A percentile compares a stretch with the other conserved stretches of the same genome.
These are phyloP conservation scores for Panaeolus cyanescens DNA, from an alignment of 768 basidiomycete genomes.

Conservation along the genomic window DNA sequence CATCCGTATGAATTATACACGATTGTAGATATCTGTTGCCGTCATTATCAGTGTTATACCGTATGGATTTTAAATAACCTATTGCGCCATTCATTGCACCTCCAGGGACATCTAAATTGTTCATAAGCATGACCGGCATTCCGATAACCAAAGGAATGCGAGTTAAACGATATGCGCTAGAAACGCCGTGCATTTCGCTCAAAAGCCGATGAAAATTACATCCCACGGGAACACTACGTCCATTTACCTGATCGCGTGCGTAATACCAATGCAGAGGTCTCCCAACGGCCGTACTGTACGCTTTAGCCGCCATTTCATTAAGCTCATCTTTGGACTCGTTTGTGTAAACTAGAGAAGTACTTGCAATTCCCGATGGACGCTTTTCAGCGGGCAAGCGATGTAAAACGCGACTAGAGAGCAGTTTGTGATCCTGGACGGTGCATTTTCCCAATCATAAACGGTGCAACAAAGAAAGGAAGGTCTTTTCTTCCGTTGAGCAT, in stretches of 20 bases:
- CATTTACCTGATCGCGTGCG: conserved; percentile 20
- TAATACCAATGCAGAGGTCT: conserved; percentile 28
- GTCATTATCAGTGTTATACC: conserved; percentile 17
- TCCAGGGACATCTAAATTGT: conserved; percentile 38
- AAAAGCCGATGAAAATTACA: conserved; percentile 10
- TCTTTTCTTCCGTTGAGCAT: conserved; percentile 14
- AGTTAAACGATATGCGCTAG: conserved; percentile 29
- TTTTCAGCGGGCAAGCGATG: not conserved
- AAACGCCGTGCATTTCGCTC: conserved; percentile 18
- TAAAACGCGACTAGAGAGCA: conserved; percentile 19
- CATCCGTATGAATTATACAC: no score
- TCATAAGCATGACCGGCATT: conserved; percentile 38
- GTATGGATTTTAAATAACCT: conserved; percentile 24
- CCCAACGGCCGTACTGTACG: conserved; percentile 22
- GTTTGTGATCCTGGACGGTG: conserved; percentile 18
- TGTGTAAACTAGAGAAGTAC: conserved; percentile 34
- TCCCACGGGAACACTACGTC: conserved; percentile 8
- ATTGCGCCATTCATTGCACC: conserved; percentile 37
- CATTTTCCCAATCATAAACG: conserved; percentile 27
- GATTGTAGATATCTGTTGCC: conserved; percentile 20
- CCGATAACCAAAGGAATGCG: conserved; percentile 35
- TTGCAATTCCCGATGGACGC: conserved; percentile 19
- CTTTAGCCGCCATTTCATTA: conserved; percentile 24
- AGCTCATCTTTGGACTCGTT: conserved; percentile 38
- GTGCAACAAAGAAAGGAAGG: conserved; percentile 22